Evolutionary conservation across 768 basidiomycete species (phyloP), one percentile per base, ranked within the genome.

Genomic region (Asterophora parasitica): DNA sequence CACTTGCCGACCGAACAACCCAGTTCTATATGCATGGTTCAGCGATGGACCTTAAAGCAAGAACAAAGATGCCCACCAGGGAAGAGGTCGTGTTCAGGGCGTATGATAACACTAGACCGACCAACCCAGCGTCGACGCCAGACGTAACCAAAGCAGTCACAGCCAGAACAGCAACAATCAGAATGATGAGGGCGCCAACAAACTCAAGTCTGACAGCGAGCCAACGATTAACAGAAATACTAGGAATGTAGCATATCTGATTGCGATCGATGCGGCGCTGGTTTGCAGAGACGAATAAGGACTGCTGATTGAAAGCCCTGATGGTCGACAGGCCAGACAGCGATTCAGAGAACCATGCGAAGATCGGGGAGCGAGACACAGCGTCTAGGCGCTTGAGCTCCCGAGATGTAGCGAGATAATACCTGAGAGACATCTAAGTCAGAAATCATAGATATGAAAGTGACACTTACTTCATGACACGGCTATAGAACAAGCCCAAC

Each of bases 361-460:
- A 94, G 49, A 98, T 91, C 1, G 94, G 93, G 0, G 89, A 91
- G 32, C 88, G 83, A 4, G 90, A 90, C 19, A 91, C 85, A 0
- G 92, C 87, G 55, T 93, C 91, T 11, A 94, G 73, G 11, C 91
- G 87, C 63, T 93, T 92, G 19, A 93, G 75, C 62, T 93, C 91
- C 19, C 91, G 82, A 1, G 86, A 89, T 0, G 90, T 92, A 3
- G 88, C 74, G 7, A 93, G 78, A 61, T 93, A 93, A 64, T 95
- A 95, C 35, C 89, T 92, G 55, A 16, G 39, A 38, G 36, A 49
- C 1, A 49, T 39, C 15, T 39, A 36, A 19, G 36, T 13, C 33
- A 6, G 33, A 36, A 40, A 6, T 26, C 4, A 8, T 11, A 8
- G 32, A 15, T 2, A 5, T 11, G 3, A 19, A 50, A 39, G 40